A percentile compares a stretch with the other conserved stretches of the same genome.
Conservation (phyloP, 805 yeast species). For the Torulaspora microellipsoides region DNA sequence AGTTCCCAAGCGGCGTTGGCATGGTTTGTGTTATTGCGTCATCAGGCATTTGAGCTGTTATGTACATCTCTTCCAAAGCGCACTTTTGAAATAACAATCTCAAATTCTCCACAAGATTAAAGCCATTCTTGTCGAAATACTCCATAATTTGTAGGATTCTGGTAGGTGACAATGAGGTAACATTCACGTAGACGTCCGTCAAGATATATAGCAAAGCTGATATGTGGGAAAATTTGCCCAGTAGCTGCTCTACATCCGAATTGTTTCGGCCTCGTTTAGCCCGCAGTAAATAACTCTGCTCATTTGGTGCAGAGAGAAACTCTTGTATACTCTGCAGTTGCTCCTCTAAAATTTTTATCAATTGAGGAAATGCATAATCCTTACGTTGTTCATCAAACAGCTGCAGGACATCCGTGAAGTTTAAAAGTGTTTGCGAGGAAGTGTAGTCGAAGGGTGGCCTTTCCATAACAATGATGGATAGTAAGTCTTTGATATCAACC, state of each 20-base stretch:
- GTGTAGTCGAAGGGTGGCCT: slow-evolving; percentile 61
- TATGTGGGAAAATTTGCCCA: slow-evolving; percentile 30
- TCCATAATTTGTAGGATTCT: slow-evolving; percentile 35
- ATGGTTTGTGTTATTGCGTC: slow-evolving; percentile 41
- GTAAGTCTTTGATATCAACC: slow-evolving; percentile 42
- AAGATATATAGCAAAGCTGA: slow-evolving; percentile 47
- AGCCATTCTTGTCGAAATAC: slow-evolving; percentile 35
- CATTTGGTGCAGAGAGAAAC: slow-evolving; percentile 23
- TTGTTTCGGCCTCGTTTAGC: slow-evolving; percentile 15
- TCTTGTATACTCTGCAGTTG: slow-evolving; percentile 31
- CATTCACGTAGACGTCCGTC: slow-evolving; percentile 53
- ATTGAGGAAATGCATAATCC: slow-evolving; percentile 40
- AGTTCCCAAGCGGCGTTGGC: slow-evolving; percentile 34
- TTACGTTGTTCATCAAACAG: slow-evolving; percentile 53
- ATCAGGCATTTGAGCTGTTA: slow-evolving; percentile 47
- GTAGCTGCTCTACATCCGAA: slow-evolving; percentile 12
- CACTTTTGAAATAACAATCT: slow-evolving; percentile 47
- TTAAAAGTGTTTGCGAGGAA: slow-evolving; percentile 49
- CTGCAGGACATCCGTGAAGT: slow-evolving; percentile 51
- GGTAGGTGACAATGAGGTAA: slow-evolving; percentile 45
- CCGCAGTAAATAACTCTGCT: slow-evolving; percentile 27
- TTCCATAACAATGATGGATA: slow-evolving; percentile 44
- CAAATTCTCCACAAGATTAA: slow-evolving; percentile 39
- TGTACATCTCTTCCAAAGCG: slow-evolving; percentile 52
- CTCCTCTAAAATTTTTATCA: slow-evolving; percentile 34